A percentile compares a stretch with the other conserved stretches of the same genome.
phyloP scores from a whole-genome alignment of 2,329 filamentous ascomycete species.

The Chrysosporium queenslandicum region DNA sequence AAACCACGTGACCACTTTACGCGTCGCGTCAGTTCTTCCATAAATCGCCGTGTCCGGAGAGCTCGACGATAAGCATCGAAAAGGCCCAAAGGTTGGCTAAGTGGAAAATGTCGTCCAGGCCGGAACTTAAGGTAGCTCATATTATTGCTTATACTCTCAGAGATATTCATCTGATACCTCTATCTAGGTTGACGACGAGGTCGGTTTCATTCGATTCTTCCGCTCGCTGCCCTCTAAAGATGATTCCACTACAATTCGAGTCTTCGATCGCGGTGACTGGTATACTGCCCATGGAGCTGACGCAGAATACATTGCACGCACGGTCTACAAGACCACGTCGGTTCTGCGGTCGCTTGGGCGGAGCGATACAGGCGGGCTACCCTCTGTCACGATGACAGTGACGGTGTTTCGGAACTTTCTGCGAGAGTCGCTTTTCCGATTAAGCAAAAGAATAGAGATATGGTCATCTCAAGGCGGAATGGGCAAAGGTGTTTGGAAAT shows the following conservation, averaged over 20 bases:
- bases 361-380: conserved; percentile 70
- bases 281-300: conserved; percentile 58
- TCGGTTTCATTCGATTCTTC: conserved; percentile 93
- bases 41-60: not conserved
- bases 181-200: conserved; percentile 83
- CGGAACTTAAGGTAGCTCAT: conserved; percentile 14
- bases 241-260: conserved; percentile 58
- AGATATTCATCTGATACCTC: conserved; percentile 13
- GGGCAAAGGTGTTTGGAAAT: conserved; percentile 69
- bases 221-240: conserved; percentile 65
- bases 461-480: conserved; percentile 56
- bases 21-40: not conserved
- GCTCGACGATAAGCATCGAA: not conserved
- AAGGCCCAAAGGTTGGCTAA: not conserved
- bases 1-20: conserved; percentile 15
- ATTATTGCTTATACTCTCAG: not conserved
- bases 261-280: conserved; percentile 91
- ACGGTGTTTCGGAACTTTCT: conserved; percentile 95
- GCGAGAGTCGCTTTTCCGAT: conserved; percentile 80
- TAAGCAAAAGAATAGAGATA: conserved; percentile 85
- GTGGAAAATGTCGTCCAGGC: conserved; percentile 13
- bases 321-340: conserved; percentile 97
- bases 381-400: conserved; percentile 89
- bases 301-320: conserved; percentile 41
- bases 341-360: conserved; percentile 83